Base-by-base conservation (phyloP, 129 eudicot genomes). In the Centrapalus pauciflorus region DNA sequence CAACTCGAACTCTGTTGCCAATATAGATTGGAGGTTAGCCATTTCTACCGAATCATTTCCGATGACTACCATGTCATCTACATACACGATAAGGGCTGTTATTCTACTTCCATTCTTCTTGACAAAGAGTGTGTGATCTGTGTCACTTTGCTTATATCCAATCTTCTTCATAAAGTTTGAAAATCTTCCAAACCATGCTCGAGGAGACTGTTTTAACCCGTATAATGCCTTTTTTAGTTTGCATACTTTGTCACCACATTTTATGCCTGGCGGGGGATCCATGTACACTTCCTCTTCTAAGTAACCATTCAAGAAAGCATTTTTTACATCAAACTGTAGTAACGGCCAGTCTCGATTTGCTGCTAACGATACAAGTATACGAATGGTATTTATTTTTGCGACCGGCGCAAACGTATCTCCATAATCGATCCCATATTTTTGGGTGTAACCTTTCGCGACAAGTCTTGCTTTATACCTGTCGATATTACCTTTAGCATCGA, bases 71-170 rank as follows among this genome's bases (percentile, higher is more conserved):
- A n/a, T n/a, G n/a, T n/a, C n/a, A n/a, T n/a, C n/a, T n/a, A n/a
- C n/a, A n/a, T n/a, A 67, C 66, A 60, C 46, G 12, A 60, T 60
- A 0, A 60, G 32, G n/a, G 66, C 46, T 2, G 58, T 51, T 11
- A 51, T 25, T 7, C 17, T 17, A 13, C 11, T 14, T 17, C 23
- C 23, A 9, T 14, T 25, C 3, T n/a, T 3, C 9, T 51, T 51
- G 24, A 51, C 58, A 19, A 51, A 51, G 26, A 51, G 58, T 2
- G 58, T 51, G 58, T 51, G 58, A 51, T 51, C 58, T 13, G 58
- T 25, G 9, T 51, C 58, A 51, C 58, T 51, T 51, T 51, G 58
- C 9, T 12, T 29, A 8, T 52, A 48, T 26, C 61, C 28, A 26
- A 32, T 19, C 13, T n/a, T 24, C 62, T 56, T 56, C 61, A 26